Evolutionary conservation across 768 basidiomycete species (phyloP).

Genomic region (Piloderma croceum): DNA sequence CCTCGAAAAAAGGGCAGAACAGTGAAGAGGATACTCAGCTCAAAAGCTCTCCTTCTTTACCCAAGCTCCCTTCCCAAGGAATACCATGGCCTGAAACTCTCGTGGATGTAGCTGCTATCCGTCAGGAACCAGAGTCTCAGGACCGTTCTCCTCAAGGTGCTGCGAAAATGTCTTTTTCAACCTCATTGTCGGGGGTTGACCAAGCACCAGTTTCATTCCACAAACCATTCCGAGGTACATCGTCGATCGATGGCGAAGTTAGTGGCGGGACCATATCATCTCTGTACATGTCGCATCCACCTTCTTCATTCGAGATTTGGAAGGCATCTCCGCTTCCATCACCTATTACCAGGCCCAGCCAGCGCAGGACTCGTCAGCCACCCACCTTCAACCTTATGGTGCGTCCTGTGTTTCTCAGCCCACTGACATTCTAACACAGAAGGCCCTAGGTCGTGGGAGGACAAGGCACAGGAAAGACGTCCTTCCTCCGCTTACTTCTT

Average conservation of each 20-base stretch:
- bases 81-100: conserved; percentile 84
- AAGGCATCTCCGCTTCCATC: conserved; percentile 34
- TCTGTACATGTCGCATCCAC: conserved; percentile 60
- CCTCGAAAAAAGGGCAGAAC: conserved; percentile 45
- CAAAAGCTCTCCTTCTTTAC: conserved; percentile 75
- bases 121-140: conserved; percentile 33
- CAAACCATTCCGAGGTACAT: conserved; percentile 63
- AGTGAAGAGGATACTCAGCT: conserved; percentile 36
- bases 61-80: conserved; percentile 66
- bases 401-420: conserved; percentile 11
- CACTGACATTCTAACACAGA: not conserved
- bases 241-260: conserved; percentile 39
- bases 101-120: conserved; percentile 65
- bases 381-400: conserved; percentile 89
- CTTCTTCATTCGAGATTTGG: conserved; percentile 58
- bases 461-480: conserved; percentile 81
- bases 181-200: conserved; percentile 53
- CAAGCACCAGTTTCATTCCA: conserved; percentile 67
- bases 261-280: conserved; percentile 57
- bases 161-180: conserved; percentile 58
- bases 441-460: conserved; percentile 66
- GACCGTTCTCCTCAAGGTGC: conserved; percentile 45
- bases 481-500: conserved; percentile 70
- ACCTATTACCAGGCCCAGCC: conserved; percentile 45
- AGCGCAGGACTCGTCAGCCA: conserved; percentile 58